Conservation (phyloP, 2,329 filamentous ascomycete species). For the Fusarium annulatum region DNA sequence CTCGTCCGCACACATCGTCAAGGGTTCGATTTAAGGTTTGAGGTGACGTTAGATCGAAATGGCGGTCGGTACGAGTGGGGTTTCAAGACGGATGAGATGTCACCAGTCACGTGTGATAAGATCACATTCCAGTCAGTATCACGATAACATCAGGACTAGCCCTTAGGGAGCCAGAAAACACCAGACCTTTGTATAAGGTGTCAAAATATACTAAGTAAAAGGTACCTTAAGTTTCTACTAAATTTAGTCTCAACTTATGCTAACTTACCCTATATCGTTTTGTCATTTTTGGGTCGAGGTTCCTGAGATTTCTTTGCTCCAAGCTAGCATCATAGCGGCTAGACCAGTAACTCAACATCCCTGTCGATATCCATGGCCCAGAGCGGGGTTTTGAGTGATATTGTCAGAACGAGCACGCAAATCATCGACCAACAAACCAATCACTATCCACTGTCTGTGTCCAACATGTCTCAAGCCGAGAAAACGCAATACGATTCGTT, state of each 20-base stretch:
- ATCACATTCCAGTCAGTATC: neutral
- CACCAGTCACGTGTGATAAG: neutral
- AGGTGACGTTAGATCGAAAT: neutral
- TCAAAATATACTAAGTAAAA: no score
- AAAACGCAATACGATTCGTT: slow-evolving; percentile 4
- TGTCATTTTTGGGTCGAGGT: no score
- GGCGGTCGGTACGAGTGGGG: neutral
- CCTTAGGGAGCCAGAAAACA: no score
- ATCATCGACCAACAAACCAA: neutral
- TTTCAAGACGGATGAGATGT: neutral
- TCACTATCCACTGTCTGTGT: neutral
- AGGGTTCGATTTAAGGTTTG: neutral
- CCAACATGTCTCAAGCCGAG: neutral
- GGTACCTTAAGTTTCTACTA: no score
- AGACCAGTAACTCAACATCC: neutral
- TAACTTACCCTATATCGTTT: no score
- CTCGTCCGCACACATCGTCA: neutral
- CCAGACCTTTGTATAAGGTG: fast-evolving
- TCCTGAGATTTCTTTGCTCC: no score
- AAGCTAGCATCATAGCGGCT: neutral
- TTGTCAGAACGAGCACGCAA: neutral
- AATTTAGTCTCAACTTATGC: no score
- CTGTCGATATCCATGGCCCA: neutral
- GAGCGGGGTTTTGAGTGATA: neutral
- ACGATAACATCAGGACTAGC: neutral